Evolutionary conservation across 208 protist species (phyloP), one percentile per base, ranked within the genome.

Genomic region (Porcisia hertigi): DNA sequence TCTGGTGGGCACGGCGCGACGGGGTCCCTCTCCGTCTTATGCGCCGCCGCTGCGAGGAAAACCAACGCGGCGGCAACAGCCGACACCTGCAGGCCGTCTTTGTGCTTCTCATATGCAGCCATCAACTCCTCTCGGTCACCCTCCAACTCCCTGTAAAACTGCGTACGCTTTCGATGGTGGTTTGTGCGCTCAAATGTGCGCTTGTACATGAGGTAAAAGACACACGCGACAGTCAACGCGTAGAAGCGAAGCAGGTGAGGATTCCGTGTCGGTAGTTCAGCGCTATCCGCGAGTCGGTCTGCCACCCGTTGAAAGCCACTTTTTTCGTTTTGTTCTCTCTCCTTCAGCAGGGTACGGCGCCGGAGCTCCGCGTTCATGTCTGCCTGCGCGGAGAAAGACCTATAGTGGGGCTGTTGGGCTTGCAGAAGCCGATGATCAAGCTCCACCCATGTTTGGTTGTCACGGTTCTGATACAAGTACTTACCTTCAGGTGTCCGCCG

Each of bases 391-490:
- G 85, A 63, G 59, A 92, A 94, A 16, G 89, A 92, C 18, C 83
- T 78, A 71, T 96, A 96, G 25, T 86, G 90, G 1, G 92, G 86
- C 73, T 92, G 86, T 36, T 88, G 73, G n/a, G 84, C 83, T 11
- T 76, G 73, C 52, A 94, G 71, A 62, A 96, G 80, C 4, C 88
- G 88, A 0, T 79, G 70, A 43, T 92, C 82, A 39, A 96, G 86
- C 77, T 90, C 82, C 39, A 94, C 88, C 90, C 92, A 96, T n/a
- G 62, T 87, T 20, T 88, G 82, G 55, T 93, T 86, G 69, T 94
- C 90, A 30, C 92, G 86, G 70, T 82, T 94, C 54, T 96, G 88
- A 54, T 96, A 96, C 77, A 92, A 77, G 60, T 88, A 96, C 71
- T 84, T 90, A 12, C 92, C 92, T 3, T 58, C 62, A 0, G 88